Percentiles rank a stretch among this genome's conserved stretches.
Conservation (phyloP, 2,329 filamentous ascomycete species). For the Paraconiothyrium brasiliense region DNA sequence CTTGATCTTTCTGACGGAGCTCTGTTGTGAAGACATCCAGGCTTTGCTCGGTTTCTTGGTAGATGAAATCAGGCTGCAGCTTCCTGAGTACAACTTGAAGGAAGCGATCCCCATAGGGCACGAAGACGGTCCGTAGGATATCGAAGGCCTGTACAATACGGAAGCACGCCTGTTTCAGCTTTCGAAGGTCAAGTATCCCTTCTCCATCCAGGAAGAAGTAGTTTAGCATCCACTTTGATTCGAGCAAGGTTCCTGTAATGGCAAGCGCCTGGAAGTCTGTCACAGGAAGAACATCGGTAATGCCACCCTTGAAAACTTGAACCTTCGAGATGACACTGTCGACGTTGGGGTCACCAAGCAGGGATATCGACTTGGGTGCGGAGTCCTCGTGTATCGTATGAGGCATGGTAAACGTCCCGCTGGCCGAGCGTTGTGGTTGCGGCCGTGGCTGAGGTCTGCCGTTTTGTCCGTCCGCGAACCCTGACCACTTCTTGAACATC, state of each 20-base stretch:
- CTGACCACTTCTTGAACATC: constrained; percentile 41
- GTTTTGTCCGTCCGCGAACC: constrained; percentile 22
- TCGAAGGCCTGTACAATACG: constrained; percentile 45
- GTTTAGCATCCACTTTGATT: constrained; percentile 49
- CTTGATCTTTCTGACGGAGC: constrained; percentile 40
- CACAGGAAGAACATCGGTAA: constrained; percentile 44
- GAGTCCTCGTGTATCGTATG: constrained; percentile 41
- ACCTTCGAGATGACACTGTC: constrained; percentile 48
- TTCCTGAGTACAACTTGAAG: constrained; percentile 45
- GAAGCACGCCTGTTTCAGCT: constrained; percentile 42
- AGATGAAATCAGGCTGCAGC: constrained; percentile 43
- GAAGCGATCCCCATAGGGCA: constrained; percentile 45
- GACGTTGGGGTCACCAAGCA: constrained; percentile 46
- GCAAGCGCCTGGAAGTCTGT: constrained; percentile 47
- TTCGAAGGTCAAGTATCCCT: constrained; percentile 42
- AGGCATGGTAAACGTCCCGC: constrained; percentile 29
- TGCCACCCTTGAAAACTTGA: constrained; percentile 47
- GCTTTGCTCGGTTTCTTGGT: constrained; percentile 41
- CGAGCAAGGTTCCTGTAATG: constrained; percentile 44
- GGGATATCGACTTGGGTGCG: constrained; percentile 36
- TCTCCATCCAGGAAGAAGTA: constrained; percentile 46
- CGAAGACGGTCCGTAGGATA: constrained; percentile 47
- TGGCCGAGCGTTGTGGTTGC: constrained; percentile 24
- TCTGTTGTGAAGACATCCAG: constrained; percentile 41
- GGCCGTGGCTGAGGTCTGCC: constrained; percentile 23